Evolutionary conservation across 2,329 filamentous ascomycete species (phyloP).

Genomic region (Cladorrhinum sp.): DNA sequence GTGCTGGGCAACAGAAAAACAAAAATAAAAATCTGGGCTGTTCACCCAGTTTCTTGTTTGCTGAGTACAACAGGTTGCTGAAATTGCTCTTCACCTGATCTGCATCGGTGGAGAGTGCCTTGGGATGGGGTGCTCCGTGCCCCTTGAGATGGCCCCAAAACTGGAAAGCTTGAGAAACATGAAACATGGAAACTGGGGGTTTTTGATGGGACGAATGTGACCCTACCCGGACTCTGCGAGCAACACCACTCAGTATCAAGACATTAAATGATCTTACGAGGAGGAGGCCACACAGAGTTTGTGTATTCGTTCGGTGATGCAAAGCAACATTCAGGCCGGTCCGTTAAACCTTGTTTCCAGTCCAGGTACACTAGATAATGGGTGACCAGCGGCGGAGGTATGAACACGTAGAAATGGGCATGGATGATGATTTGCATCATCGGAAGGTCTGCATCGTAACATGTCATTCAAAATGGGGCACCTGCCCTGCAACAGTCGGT

Average conservation of each 20-base stretch:
- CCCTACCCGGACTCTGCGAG: not conserved
- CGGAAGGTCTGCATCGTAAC: conserved; percentile 6
- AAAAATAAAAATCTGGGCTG: not conserved
- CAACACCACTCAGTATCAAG: not conserved
- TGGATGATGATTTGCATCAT: conserved; percentile 9
- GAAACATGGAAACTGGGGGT: conserved; percentile 7
- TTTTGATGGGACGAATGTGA: conserved; percentile 6
- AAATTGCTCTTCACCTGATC: not conserved
- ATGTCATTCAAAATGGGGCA: not conserved
- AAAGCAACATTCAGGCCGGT: too few species aligned
- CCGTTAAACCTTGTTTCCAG: too few species aligned
- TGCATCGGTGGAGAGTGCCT: not conserved
- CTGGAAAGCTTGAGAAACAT: conserved; percentile 10
- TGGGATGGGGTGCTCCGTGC: not conserved
- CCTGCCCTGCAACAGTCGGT: not conserved
- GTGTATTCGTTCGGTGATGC: too few species aligned
- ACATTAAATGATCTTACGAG: not conserved
- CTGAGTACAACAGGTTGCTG: not conserved
- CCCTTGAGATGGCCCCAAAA: conserved; percentile 4
- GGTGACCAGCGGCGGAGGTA: too few species aligned
- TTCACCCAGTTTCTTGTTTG: not conserved
- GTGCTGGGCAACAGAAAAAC: too few species aligned
- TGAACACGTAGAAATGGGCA: not conserved
- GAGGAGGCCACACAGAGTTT: too few species aligned
- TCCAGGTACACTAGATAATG: too few species aligned